Evolutionary conservation across 208 protist genomes (phyloP), one percentile per base, ranked within the genome.

Genomic region (Trypanosomatidae sp.): DNA sequence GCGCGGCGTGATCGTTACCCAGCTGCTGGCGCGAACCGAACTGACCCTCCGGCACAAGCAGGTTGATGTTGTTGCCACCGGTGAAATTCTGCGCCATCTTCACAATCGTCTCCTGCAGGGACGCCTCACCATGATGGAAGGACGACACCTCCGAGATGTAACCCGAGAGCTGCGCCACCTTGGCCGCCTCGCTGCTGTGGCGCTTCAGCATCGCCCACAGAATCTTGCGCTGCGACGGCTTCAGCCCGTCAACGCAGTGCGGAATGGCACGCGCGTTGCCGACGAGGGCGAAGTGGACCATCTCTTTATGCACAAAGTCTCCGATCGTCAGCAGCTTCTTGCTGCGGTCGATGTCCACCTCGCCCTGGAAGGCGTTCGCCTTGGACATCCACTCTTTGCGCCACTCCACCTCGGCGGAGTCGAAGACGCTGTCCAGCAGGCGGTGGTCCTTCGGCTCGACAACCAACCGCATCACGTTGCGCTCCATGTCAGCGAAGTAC

Each of bases 81-180:
- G 98, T 98, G 88, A 97, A 99, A 76, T 98, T 97, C 86, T 99
- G 99, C 9, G 99, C 99, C 98, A 99, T 99, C 73, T 97, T 98
- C 52, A 99, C 89, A 50, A 99, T 99, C 22, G 99, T 99, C 49
- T 92, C 84, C 53, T 95, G 88, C 49, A 99, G 90, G 22, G 92
- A 98, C 44, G 69, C 68, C 85, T 99, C 99, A 58, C 99, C 99
- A 84, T 99, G 99, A 86, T 99, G 99, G 84, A 99, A 99, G 15
- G 98, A 83, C 17, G 96, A 97, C 28, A 97, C 86, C 83, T 99
- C 98, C n/a, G 98, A 92, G 53, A 98, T 94, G 86, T 99, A 99
- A 71, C 99, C 99, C 25, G 97, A 97, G 5, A 99, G 93, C 89
- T 99, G 99, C 10, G 98, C 96, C 17, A 99, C 99, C 84, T 99